Percentiles rank a stretch among this genome's conserved stretches.
Conservation (phyloP, 768 basidiomycete species). For the Leccinum uliginosum region DNA sequence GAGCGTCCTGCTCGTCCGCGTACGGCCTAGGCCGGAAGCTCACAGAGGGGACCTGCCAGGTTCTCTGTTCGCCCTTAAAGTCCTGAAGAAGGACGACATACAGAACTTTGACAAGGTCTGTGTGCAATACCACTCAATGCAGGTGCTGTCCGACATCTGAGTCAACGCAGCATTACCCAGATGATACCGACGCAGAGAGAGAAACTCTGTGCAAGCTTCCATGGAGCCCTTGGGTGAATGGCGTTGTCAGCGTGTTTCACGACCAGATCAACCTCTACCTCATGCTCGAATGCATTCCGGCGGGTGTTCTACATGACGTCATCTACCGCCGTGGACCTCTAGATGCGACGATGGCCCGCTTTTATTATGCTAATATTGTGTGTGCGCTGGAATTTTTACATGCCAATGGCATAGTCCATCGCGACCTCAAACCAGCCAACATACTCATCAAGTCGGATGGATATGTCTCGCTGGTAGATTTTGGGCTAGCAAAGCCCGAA, state of each 20-base stretch:
- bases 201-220: constrained; percentile 36
- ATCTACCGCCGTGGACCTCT: constrained; percentile 33
- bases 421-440: constrained; percentile 57
- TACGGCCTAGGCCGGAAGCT: constrained; percentile 24
- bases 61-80: constrained; percentile 46
- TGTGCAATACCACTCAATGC: neutral
- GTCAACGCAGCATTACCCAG: constrained; percentile 20
- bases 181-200: constrained; percentile 40
- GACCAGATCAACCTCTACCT: constrained; percentile 49
- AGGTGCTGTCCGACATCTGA: neutral
- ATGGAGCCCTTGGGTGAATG: constrained; percentile 53
- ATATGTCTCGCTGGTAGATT: constrained; percentile 51
- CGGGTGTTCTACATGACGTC: constrained; percentile 38
- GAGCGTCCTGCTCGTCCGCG: constrained; percentile 39
- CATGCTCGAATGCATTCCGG: constrained; percentile 46
- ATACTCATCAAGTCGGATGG: constrained; percentile 53
- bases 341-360: constrained; percentile 32
- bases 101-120: constrained; percentile 31
- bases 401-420: constrained; percentile 41
- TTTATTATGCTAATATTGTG: constrained; percentile 55
- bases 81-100: constrained; percentile 33
- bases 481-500: constrained; percentile 37
- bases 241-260: constrained; percentile 41
- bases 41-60: constrained; percentile 34
- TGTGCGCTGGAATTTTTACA: constrained; percentile 48